Conservation (phyloP, 2,329 filamentous ascomycete species). For the Neoscytalidium dimidiatum region DNA sequence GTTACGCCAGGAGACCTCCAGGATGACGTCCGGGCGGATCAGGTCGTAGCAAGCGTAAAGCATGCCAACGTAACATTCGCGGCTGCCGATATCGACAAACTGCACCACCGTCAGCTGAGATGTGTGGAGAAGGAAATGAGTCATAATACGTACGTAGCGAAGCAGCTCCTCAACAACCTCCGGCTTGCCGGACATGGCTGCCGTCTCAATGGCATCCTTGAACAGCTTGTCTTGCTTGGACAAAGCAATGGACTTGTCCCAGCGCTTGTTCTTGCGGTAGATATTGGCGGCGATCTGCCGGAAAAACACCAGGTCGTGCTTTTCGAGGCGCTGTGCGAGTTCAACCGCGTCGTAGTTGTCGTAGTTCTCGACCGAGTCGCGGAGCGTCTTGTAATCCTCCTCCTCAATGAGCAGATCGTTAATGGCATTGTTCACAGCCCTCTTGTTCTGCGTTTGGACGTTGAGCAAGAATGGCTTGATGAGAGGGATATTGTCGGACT, state of each 20-base stretch:
- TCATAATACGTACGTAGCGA: constrained; percentile 79
- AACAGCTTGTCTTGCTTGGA: constrained; percentile 99
- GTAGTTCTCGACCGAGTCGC: constrained; percentile 97
- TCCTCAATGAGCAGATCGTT: constrained; percentile 98
- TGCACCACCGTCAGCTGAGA: constrained; percentile 48
- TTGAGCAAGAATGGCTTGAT: constrained; percentile 99
- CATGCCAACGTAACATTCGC: constrained; percentile 99
- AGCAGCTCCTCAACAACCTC: constrained; percentile 95
- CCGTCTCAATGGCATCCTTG: constrained; percentile 98
- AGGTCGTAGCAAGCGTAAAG: constrained; percentile 98
- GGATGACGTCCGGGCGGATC: constrained; percentile 85
- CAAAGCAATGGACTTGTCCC: constrained; percentile 97
- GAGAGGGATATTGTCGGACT: constrained; percentile 94
- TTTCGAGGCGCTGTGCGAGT: constrained; percentile 88
- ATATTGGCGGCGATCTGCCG: constrained; percentile 97
- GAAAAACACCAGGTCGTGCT: constrained; percentile 98
- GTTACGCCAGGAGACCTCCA: constrained; percentile 97
- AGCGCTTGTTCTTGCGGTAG: constrained; percentile 99
- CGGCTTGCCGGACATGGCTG: constrained; percentile 84
- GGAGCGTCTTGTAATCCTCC: constrained; percentile 97
- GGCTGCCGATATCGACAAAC: constrained; percentile 99
- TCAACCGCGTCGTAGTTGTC: constrained; percentile 98
- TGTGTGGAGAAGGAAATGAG: not conserved
- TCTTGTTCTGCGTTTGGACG: constrained; percentile 97
- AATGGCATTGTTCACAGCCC: constrained; percentile 95